phyloP scores from a whole-genome alignment of 148 eudicot species.

The Pharnaceum exiguum region DNA sequence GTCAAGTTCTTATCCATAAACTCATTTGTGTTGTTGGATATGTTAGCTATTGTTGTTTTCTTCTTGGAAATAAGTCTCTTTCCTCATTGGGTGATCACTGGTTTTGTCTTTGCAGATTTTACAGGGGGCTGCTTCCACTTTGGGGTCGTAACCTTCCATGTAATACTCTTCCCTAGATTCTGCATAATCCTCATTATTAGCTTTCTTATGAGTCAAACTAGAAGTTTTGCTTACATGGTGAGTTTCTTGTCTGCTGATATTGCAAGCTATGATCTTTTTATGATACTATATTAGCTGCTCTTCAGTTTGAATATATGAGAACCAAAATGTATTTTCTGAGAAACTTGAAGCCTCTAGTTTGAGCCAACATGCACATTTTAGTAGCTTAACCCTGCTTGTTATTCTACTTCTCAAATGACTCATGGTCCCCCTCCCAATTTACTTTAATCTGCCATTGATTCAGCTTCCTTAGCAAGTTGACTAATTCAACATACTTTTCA shows the following conservation, averaged over 20 bases:
- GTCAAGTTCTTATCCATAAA: too few species aligned
- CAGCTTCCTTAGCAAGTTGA: not conserved
- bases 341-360: not conserved
- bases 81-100: constrained; percentile 5
- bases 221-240: not conserved
- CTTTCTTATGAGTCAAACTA: not conserved
- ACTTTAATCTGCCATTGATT: not conserved
- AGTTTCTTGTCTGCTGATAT: not conserved
- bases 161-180: constrained; percentile 30
- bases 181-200: constrained; percentile 3
- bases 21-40: too few species aligned
- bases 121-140: constrained; percentile 82
- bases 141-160: constrained; percentile 99
- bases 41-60: not conserved
- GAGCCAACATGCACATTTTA: not conserved
- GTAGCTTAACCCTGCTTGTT: too few species aligned
- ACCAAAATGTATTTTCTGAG: not conserved
- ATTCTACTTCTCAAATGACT: not conserved
- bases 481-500: not conserved
- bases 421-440: not conserved
- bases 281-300: not conserved
- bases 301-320: not conserved
- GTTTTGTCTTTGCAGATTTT: constrained; percentile 55
- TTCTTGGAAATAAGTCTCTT: not conserved
- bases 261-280: not conserved